Conservation (phyloP, 768 basidiomycete species). For the Lentinula edodes region DNA sequence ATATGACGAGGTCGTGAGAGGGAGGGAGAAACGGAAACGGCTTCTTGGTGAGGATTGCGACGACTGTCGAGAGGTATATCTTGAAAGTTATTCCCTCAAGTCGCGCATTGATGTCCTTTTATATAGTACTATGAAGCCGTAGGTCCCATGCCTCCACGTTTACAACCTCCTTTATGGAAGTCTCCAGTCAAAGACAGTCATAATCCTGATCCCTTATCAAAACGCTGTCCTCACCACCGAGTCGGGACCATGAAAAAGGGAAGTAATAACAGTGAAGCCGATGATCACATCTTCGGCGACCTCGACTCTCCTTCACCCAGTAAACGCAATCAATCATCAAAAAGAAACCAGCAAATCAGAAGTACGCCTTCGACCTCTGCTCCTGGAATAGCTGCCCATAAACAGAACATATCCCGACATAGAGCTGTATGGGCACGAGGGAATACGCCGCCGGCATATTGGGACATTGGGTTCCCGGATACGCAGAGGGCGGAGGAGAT, state of each 20-base stretch:
- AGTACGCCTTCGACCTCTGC: background rate
- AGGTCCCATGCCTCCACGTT: constrained; percentile 61
- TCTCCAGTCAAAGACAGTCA: constrained; percentile 37
- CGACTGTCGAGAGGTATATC: constrained; percentile 67
- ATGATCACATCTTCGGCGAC: background rate
- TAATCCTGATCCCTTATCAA: constrained; percentile 18
- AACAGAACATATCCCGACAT: constrained; percentile 67
- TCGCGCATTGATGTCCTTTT: background rate
- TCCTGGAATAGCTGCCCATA: constrained; percentile 37
- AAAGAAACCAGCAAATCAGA: background rate
- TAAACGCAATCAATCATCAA: background rate
- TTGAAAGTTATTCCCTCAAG: constrained; percentile 7
- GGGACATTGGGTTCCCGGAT: constrained; percentile 85
- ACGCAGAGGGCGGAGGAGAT: constrained; percentile 79
- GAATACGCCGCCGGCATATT: constrained; percentile 81
- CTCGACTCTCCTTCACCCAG: background rate
- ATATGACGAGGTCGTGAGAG: constrained; percentile 74
- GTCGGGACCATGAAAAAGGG: background rate
- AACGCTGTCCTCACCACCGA: constrained; percentile 22
- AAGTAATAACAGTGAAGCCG: background rate
- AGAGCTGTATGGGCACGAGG: constrained; percentile 65
- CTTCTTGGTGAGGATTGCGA: constrained; percentile 80
- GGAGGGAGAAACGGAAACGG: constrained; percentile 52
- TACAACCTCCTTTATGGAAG: constrained; percentile 70
- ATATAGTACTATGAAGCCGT: constrained; percentile 77